Conservation (phyloP, 139 green algal species). For the Dunaliella primolecta region DNA sequence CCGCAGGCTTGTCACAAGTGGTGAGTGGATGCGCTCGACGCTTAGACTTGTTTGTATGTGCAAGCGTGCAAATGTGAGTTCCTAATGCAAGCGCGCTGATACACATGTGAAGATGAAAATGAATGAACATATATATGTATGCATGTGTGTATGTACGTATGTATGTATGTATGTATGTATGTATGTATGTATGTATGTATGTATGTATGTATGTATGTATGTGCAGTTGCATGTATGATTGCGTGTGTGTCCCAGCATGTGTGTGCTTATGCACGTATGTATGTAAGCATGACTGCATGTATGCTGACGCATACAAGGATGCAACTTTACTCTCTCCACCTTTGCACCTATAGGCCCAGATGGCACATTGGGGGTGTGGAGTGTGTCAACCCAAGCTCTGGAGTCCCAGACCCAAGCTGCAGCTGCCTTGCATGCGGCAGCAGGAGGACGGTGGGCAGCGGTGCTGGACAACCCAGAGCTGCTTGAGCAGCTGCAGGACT, state of each 20-base stretch:
- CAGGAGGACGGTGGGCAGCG: slow-evolving; percentile 29
- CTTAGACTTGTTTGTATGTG: neutral
- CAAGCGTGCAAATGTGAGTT: too few relatives aligned
- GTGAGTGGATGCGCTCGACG: too few relatives aligned
- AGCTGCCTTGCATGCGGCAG: neutral
- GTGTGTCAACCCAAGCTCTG: slow-evolving; percentile 43
- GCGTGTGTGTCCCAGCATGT: too few relatives aligned
- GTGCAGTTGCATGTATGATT: neutral
- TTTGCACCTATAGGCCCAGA: slow-evolving; percentile 30
- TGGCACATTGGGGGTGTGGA: slow-evolving; percentile 59
- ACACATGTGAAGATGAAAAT: too few relatives aligned
- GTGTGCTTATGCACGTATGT: too few relatives aligned
- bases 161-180: too few relatives aligned
- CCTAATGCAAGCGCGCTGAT: too few relatives aligned
- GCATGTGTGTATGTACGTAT: too few relatives aligned
- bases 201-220: neutral
- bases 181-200: too few relatives aligned
- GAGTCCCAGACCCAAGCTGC: slow-evolving; percentile 11
- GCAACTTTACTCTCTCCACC: neutral
- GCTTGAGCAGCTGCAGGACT: slow-evolving; percentile 62
- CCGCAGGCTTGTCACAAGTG: slow-evolving; percentile 9
- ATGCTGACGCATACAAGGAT: too few relatives aligned
- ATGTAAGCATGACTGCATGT: too few relatives aligned
- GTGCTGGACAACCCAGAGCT: slow-evolving; percentile 49
- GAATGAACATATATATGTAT: too few relatives aligned